Percentiles rank a stretch among this genome's conserved stretches.
Evolutionary conservation across 345 rosid species (phyloP).

Genomic region (Lumnitzera littorea): DNA sequence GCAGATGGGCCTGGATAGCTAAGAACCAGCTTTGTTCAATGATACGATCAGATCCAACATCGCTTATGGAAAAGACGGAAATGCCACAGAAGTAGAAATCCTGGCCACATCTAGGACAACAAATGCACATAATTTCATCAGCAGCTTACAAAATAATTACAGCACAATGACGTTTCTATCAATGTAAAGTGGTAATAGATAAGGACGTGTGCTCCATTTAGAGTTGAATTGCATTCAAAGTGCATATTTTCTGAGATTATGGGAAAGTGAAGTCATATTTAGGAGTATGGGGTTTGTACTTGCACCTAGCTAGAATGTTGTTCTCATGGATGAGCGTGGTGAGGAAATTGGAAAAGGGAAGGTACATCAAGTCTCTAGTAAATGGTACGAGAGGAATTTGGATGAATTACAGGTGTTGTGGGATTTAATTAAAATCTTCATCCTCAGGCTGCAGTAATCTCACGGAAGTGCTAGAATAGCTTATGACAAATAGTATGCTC

Average conservation of each 20-base stretch:
- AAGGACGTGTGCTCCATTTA: constrained; percentile 18
- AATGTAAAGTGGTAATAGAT: constrained; percentile 23
- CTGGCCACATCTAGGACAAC: constrained; percentile 42
- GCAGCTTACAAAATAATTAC: constrained; percentile 17
- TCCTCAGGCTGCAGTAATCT: too few species aligned
- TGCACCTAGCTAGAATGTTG: constrained; percentile 38
- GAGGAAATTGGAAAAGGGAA: constrained; percentile 49
- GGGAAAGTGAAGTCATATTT: too few species aligned
- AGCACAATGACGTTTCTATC: neutral
- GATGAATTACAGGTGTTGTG: constrained; percentile 50
- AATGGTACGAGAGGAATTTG: constrained; percentile 57
- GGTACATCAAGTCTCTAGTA: constrained; percentile 50
- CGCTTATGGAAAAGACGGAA: constrained; percentile 53
- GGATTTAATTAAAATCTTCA: constrained; percentile 43
- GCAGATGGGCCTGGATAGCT: constrained; percentile 26
- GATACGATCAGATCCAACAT: constrained; percentile 61
- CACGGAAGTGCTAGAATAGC: too few species aligned
- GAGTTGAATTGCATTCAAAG: too few species aligned
- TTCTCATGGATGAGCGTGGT: constrained; percentile 45
- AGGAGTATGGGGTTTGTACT: too few species aligned
- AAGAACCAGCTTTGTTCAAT: constrained; percentile 57
- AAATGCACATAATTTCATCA: constrained; percentile 53
- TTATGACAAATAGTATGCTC: too few species aligned
- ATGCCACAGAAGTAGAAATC: constrained; percentile 46
- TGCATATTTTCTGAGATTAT: too few species aligned